Evolutionary conservation across 176 grass and related monocot genomes (phyloP).

Genomic region (Areca catechu): DNA sequence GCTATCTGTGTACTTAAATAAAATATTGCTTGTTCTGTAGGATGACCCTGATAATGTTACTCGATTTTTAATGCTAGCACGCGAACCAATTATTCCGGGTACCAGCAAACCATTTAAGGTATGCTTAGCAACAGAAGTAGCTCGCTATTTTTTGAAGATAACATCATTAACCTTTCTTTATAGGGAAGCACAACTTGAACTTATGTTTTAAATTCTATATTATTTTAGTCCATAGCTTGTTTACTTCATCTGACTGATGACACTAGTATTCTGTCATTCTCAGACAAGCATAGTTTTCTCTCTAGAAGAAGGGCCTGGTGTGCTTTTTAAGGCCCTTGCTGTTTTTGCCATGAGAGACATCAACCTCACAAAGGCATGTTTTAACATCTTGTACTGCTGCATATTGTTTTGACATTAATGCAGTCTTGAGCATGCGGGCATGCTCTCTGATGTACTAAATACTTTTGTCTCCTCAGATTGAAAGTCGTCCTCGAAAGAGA

Average conservation of each 20-base stretch:
- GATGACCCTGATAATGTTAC: constrained; percentile 84
- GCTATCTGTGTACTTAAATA: constrained; percentile 1
- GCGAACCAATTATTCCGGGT: constrained; percentile 77
- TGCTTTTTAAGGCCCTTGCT: constrained; percentile 81
- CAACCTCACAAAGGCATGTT: constrained; percentile 75
- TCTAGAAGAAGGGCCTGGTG: constrained; percentile 86
- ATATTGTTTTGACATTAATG: too few species aligned
- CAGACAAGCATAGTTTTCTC: constrained; percentile 98
- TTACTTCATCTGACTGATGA: background rate
- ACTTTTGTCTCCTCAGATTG: constrained; percentile 42
- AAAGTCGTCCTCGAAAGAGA: constrained; percentile 74
- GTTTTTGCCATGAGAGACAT: constrained; percentile 80
- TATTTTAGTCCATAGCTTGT: background rate
- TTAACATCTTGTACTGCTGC: background rate
- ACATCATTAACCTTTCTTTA: too few species aligned
- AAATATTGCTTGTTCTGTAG: constrained; percentile 12
- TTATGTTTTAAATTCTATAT: too few species aligned
- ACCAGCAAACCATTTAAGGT: constrained; percentile 79
- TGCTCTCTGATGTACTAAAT: background rate
- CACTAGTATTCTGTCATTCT: background rate
- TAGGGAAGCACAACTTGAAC: too few species aligned
- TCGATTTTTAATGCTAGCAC: constrained; percentile 81
- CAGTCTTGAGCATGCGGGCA: background rate
- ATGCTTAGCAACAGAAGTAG: background rate
- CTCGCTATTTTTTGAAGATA: too few species aligned